These are phyloP conservation scores for Neocatenulostroma microsporum DNA, from an alignment of 2,329 filamentous ascomycete species.

Conservation along the genomic window DNA sequence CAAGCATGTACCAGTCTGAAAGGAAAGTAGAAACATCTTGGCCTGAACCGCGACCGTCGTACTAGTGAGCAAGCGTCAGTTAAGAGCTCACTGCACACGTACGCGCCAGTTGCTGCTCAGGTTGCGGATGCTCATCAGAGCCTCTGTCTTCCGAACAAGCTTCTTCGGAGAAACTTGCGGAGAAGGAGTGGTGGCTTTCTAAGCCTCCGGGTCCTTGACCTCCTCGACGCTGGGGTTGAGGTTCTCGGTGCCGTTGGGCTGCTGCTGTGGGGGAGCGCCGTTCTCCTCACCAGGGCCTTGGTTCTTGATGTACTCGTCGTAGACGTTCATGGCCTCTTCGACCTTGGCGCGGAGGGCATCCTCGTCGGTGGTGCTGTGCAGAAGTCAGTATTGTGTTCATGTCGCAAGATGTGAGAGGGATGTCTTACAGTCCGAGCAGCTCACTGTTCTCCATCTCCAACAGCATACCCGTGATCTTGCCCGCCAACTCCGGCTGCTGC, in stretches of 20 bases:
- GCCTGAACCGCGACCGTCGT: too few species aligned
- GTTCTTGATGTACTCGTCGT: slow-evolving; percentile 97
- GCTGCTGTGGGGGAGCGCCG: slow-evolving; percentile 19
- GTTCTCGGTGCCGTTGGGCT: slow-evolving; percentile 29
- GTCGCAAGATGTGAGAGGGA: neutral
- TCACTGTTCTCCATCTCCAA: slow-evolving; percentile 98
- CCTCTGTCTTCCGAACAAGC: too few species aligned
- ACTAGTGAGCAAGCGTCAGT: too few species aligned
- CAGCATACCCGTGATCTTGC: slow-evolving; percentile 99
- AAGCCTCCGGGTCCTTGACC: slow-evolving; percentile 11
- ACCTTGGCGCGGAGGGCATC: slow-evolving; percentile 87
- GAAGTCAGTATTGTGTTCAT: slow-evolving; percentile 24
- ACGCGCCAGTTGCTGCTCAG: too few species aligned
- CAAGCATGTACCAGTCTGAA: too few species aligned
- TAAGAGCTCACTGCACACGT: too few species aligned
- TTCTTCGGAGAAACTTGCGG: too few species aligned
- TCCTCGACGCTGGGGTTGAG: slow-evolving; percentile 27
- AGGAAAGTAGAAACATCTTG: too few species aligned
- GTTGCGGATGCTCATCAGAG: too few species aligned
- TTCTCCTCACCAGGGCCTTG: slow-evolving; percentile 45
- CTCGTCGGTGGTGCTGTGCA: slow-evolving; percentile 76
- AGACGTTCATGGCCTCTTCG: slow-evolving; percentile 91
- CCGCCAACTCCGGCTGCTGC: slow-evolving; percentile 89
- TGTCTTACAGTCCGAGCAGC: slow-evolving; percentile 85
- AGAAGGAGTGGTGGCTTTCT: too few species aligned